phyloP scores from a whole-genome alignment of 495 filamentous ascomycete species.

The Neurospora sp. region DNA sequence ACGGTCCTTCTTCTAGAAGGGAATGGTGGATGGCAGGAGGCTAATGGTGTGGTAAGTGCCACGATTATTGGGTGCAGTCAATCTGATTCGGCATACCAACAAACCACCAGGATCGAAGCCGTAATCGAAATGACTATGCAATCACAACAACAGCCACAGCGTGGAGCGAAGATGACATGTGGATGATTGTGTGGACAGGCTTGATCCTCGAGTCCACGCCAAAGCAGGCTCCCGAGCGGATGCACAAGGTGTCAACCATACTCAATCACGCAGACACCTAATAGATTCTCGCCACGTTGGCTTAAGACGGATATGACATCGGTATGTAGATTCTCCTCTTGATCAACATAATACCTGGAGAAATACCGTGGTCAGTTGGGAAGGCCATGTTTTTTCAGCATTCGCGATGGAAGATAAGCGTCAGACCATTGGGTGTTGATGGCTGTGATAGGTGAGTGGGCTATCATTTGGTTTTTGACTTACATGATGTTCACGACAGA shows the following conservation, averaged over 20 bases:
- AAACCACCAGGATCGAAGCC: background rate
- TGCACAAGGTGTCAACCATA: background rate
- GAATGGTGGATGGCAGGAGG: background rate
- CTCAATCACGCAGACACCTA: background rate
- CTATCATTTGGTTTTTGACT: background rate
- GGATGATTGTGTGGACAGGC: background rate
- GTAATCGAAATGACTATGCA: background rate
- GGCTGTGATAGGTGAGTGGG: background rate
- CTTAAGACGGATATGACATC: background rate
- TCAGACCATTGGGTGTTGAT: background rate
- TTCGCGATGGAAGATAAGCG: background rate
- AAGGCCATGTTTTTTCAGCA: background rate
- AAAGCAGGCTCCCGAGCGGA: background rate
- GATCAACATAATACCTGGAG: background rate
- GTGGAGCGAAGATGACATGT: background rate
- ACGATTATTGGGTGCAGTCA: background rate
- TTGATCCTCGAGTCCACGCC: background rate
- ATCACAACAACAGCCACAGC: background rate
- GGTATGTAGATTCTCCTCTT: background rate
- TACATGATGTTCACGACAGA: background rate
- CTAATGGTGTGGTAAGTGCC: background rate
- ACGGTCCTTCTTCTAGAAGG: background rate
- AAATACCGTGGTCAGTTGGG: background rate
- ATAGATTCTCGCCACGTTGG: background rate
- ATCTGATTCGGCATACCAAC: background rate